Evolutionary conservation across 2,329 filamentous ascomycete species (phyloP).

Genomic region (Aaosphaeria pasadenensis): DNA sequence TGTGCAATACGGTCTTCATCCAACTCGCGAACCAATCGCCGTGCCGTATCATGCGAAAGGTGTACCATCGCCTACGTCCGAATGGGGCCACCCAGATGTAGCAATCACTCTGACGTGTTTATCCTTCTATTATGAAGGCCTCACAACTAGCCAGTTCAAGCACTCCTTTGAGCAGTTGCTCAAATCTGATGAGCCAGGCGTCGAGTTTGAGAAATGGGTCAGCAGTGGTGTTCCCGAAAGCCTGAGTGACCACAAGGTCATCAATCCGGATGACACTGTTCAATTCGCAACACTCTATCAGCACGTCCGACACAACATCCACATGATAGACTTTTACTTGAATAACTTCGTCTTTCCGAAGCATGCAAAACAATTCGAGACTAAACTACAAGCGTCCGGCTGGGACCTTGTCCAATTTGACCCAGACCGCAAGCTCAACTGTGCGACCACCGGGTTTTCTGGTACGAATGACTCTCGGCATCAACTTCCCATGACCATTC

Average conservation of each 20-base stretch:
- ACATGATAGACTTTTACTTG: constrained; percentile 62
- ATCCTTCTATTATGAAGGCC: constrained; percentile 61
- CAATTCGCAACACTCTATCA: constrained; percentile 47
- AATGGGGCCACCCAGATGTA: constrained; percentile 68
- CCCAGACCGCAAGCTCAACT: constrained; percentile 4
- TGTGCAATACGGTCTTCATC: constrained; percentile 55
- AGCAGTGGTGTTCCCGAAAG: constrained; percentile 43
- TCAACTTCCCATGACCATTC: constrained; percentile 60
- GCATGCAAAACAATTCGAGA: constrained; percentile 62
- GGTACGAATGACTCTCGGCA: constrained; percentile 66
- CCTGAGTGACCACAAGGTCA: constrained; percentile 51
- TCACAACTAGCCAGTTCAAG: constrained; percentile 49
- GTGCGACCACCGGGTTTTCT: constrained; percentile 65
- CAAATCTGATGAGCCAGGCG: constrained; percentile 55
- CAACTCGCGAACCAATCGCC: constrained; percentile 56
- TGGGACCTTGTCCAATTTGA: constrained; percentile 62
- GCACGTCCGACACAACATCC: constrained; percentile 42
- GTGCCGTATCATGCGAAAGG: constrained; percentile 66
- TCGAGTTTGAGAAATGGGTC: constrained; percentile 58
- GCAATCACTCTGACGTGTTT: constrained; percentile 42
- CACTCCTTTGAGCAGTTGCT: constrained; percentile 52
- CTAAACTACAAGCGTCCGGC: constrained; percentile 63
- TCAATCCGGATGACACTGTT: constrained; percentile 58
- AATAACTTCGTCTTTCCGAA: constrained; percentile 64
- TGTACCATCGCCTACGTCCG: constrained; percentile 58